These are phyloP conservation scores for Geotrichum klebahnii DNA, from an alignment of 1,139 yeast species.

Conservation along the genomic window DNA sequence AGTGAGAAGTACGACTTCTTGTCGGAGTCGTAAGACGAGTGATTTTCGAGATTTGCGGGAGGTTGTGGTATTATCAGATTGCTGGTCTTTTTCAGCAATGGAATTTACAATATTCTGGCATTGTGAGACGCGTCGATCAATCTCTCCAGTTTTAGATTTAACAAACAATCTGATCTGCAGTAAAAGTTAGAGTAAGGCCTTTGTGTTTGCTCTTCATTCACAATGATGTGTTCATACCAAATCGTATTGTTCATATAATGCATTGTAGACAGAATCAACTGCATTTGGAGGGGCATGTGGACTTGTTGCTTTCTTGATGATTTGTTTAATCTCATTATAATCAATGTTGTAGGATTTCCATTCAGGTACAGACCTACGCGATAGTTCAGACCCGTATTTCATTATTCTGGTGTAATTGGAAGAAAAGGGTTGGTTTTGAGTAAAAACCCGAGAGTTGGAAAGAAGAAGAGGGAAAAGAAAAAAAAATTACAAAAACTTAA, in stretches of 20 bases:
- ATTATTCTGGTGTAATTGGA: slow-evolving; percentile 38
- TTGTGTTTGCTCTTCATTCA: background rate
- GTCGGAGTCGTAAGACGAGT: slow-evolving; percentile 33
- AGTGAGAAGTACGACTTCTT: slow-evolving; percentile 47
- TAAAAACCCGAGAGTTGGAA: background rate
- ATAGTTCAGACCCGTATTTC: slow-evolving; percentile 81
- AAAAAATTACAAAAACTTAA: too few species aligned
- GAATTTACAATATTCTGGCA: slow-evolving; percentile 42
- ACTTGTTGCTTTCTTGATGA: slow-evolving; percentile 52
- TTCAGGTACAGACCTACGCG: slow-evolving; percentile 74
- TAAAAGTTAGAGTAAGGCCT: background rate
- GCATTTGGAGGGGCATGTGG: slow-evolving; percentile 25
- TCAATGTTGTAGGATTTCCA: slow-evolving; percentile 82
- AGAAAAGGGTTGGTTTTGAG: background rate
- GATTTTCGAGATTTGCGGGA: slow-evolving; percentile 29
- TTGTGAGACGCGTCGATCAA: slow-evolving; percentile 42
- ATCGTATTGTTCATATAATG: slow-evolving; percentile 50
- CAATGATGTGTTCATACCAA: slow-evolving; percentile 34
- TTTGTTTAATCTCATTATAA: slow-evolving; percentile 66
- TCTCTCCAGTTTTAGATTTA: slow-evolving; percentile 61
- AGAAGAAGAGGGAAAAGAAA: too few species aligned
- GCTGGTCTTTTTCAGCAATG: slow-evolving; percentile 28
- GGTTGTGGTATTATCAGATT: background rate
- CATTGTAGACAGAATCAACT: slow-evolving; percentile 30
- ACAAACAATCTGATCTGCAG: slow-evolving; percentile 51